Percentiles rank a stretch among this genome's conserved stretches.
Conservation (phyloP, 208 protist species). For the Trypanosoma conorhini region DNA sequence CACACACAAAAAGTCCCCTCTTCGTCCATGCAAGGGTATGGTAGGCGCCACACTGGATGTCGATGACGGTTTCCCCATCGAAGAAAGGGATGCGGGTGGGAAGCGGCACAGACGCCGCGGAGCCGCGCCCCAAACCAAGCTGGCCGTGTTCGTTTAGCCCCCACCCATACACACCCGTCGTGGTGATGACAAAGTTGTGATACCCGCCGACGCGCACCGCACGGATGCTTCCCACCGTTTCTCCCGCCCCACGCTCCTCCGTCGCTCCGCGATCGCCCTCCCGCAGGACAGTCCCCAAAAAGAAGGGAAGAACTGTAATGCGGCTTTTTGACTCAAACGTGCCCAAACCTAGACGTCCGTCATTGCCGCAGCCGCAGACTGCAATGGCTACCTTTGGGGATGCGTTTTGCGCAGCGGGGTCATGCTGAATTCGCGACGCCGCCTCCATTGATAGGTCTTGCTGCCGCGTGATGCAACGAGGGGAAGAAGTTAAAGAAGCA, state of each 20-base stretch:
- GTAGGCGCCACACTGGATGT: slow-evolving; percentile 40
- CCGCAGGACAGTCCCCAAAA: slow-evolving; percentile 5
- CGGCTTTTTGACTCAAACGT: slow-evolving; percentile 16
- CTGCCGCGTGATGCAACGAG: neutral
- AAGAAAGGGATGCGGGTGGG: slow-evolving; percentile 54
- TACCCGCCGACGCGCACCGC: slow-evolving; percentile 73
- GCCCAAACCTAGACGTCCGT: slow-evolving; percentile 77
- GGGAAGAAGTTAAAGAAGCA: no score
- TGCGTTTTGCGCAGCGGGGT: neutral
- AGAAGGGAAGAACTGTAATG: slow-evolving; percentile 28
- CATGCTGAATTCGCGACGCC: neutral
- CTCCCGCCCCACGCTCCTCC: neutral
- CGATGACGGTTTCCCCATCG: slow-evolving; percentile 30
- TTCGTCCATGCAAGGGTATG: slow-evolving; percentile 59
- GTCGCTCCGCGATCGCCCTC: neutral
- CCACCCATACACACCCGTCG: slow-evolving; percentile 66
- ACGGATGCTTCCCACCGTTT: slow-evolving; percentile 27
- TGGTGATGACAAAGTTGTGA: slow-evolving; percentile 80
- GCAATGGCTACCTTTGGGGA: slow-evolving; percentile 36
- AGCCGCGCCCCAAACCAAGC: slow-evolving; percentile 53
- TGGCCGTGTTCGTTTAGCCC: slow-evolving; percentile 82
- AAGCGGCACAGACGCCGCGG: slow-evolving; percentile 3
- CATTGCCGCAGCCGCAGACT: slow-evolving; percentile 74
- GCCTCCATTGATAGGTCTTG: slow-evolving; percentile 7
- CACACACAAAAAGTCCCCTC: slow-evolving; percentile 68